A percentile compares a stretch with the other conserved stretches of the same genome.
Conservation (phyloP, 805 yeast species). For the Nematodospora valgi region DNA sequence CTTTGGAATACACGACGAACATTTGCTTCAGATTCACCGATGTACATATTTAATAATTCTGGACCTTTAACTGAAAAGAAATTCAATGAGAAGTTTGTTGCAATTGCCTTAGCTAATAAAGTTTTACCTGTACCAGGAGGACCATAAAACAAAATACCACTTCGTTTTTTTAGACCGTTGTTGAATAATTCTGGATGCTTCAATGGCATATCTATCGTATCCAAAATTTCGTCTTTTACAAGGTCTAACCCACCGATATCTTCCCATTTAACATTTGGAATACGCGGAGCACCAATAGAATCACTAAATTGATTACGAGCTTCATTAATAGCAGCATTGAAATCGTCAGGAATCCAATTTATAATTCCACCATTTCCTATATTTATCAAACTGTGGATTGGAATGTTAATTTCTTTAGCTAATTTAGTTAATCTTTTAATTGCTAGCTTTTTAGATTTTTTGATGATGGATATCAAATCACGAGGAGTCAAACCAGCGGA, state of each 20-base stretch:
- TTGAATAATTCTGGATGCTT: slow-evolving; percentile 88
- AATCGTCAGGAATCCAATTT: slow-evolving; percentile 54
- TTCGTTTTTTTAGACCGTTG: slow-evolving; percentile 86
- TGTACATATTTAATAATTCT: slow-evolving; percentile 93
- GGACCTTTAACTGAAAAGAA: slow-evolving; percentile 98
- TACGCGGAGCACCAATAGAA: slow-evolving; percentile 94
- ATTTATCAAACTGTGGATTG: slow-evolving; percentile 29
- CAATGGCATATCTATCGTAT: slow-evolving; percentile 93
- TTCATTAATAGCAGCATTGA: slow-evolving; percentile 66
- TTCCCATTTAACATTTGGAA: slow-evolving; percentile 94
- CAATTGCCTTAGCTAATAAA: slow-evolving; percentile 92
- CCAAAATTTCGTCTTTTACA: slow-evolving; percentile 89
- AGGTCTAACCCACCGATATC: slow-evolving; percentile 94
- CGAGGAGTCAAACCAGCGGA: slow-evolving; percentile 91
- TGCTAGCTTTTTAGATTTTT: slow-evolving; percentile 59
- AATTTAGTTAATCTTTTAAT: slow-evolving; percentile 43
- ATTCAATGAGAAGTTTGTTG: slow-evolving; percentile 89
- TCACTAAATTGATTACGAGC: slow-evolving; percentile 89
- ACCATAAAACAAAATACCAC: slow-evolving; percentile 93
- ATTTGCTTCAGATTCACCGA: slow-evolving; percentile 98
- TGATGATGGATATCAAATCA: slow-evolving; percentile 70
- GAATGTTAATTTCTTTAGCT: slow-evolving; percentile 16
- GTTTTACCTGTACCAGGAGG: slow-evolving; percentile 99
- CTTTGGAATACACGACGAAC: slow-evolving; percentile 90
- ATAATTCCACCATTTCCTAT: slow-evolving; percentile 56